A percentile compares a stretch with the other conserved stretches of the same genome.
Conservation (phyloP, 2,329 filamentous ascomycete genomes). For the Mariannaea elegans region DNA sequence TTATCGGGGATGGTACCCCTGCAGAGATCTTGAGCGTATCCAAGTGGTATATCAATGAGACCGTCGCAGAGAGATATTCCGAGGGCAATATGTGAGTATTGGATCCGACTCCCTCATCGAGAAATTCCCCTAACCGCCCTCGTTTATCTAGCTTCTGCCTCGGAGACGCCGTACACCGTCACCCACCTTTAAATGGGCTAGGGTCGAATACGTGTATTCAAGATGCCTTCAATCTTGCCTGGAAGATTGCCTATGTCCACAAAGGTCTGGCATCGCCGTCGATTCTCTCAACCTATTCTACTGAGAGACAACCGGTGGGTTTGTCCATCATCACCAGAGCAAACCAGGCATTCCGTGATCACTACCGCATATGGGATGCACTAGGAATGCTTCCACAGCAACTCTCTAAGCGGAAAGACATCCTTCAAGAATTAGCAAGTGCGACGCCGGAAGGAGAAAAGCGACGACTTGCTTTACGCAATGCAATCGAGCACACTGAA, state of each 20-base stretch:
- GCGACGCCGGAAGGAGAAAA: not conserved
- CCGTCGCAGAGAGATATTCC: constrained; percentile 65
- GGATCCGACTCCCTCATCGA: not conserved
- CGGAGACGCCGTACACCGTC: constrained; percentile 66
- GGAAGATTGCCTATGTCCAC: constrained; percentile 61
- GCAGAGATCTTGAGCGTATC: constrained; percentile 59
- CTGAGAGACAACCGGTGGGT: constrained; percentile 61
- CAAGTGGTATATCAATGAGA: constrained; percentile 71
- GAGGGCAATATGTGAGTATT: constrained; percentile 54
- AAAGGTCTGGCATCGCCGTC: constrained; percentile 42
- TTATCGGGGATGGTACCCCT: constrained; percentile 64
- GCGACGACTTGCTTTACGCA: not conserved
- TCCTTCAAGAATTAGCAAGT: not conserved
- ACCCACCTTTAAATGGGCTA: constrained; percentile 65
- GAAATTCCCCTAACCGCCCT: not conserved
- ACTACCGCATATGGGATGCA: constrained; percentile 55
- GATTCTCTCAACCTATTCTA: constrained; percentile 54
- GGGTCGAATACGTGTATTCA: constrained; percentile 68
- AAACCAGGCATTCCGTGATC: constrained; percentile 65
- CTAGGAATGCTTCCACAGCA: constrained; percentile 45
- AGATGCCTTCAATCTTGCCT: constrained; percentile 65
- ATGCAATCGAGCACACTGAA: not conserved
- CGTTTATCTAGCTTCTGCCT: constrained; percentile 55
- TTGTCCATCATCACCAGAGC: constrained; percentile 59
- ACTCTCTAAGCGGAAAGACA: not conserved